Evolutionary conservation across 2,329 filamentous ascomycete species (phyloP).

Genomic region (Ophiocordyceps robertsii): DNA sequence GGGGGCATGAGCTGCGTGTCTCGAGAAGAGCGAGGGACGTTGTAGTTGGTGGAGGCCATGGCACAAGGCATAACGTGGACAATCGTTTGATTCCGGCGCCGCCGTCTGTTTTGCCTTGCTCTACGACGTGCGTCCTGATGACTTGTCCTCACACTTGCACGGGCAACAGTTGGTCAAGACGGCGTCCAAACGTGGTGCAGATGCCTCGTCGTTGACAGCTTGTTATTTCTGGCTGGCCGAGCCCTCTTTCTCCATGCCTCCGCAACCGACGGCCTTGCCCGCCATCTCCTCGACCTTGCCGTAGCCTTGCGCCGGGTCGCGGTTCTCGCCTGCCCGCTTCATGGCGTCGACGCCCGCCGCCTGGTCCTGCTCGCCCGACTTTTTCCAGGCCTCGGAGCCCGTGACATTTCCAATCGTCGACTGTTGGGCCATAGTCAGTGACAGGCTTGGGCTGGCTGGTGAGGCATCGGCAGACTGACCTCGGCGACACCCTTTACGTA

Average conservation of each 20-base stretch:
- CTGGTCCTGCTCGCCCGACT: conserved; percentile 51
- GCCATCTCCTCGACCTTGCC: conserved; percentile 52
- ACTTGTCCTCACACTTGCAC: too few species aligned
- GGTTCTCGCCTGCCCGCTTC: conserved; percentile 43
- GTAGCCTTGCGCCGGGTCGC: conserved; percentile 42
- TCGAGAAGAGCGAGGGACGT: too few species aligned
- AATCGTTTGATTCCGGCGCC: too few species aligned
- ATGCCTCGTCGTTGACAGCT: conserved; percentile 1
- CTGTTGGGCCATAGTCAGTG: conserved; percentile 18
- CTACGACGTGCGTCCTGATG: too few species aligned
- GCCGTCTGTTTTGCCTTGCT: too few species aligned
- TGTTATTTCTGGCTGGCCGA: conserved; percentile 28
- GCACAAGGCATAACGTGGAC: too few species aligned
- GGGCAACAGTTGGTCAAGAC: too few species aligned
- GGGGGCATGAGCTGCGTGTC: too few species aligned
- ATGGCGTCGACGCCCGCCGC: conserved; percentile 46
- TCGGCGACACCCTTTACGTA: conserved; percentile 57
- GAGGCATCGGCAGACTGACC: conserved; percentile 23
- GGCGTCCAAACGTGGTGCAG: too few species aligned
- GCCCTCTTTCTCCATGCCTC: conserved; percentile 56
- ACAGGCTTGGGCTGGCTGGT: too few species aligned
- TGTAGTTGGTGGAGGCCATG: too few species aligned
- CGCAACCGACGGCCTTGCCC: conserved; percentile 50
- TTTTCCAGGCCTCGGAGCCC: conserved; percentile 48
- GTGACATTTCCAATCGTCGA: conserved; percentile 46